Base-by-base conservation (phyloP, 1,284 basidiomycete genomes). In the Moesziomyces antarcticus region DNA sequence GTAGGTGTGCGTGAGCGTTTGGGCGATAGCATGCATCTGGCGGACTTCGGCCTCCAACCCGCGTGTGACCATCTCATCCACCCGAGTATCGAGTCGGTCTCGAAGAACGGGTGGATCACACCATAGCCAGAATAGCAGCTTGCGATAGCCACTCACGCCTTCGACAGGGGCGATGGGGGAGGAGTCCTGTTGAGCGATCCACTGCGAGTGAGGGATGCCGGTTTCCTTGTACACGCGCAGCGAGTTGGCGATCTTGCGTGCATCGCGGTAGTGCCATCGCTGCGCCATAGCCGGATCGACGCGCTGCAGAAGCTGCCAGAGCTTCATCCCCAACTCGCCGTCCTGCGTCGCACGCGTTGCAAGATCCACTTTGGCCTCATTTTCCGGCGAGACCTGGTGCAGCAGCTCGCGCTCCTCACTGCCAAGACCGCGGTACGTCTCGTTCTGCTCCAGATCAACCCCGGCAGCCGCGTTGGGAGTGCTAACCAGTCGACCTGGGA, bases 261-360 rank as follows among this genome's bases (percentile, higher is more conserved):
- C 90, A 79, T 99, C 97, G 66, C 88, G 89, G 93, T 94, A 97
- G 84, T 99, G 97, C 96, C 97, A 99, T 67, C 94, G 87, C 16
- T 86, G 86, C 0, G 93, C 93, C 61, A 94, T 90, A 0, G 83
- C 79, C 0, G 90, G 90, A 80, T 99, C 97, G 7, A 99, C 86
- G 0, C 86, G 84, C 3, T 87, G 83, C 3, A 99, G 85, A 3
- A 97, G 86, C 9, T 85, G 85, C 85, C 95, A 89, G 7, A 97
- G 84, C 24, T 85, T 82, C 55, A 89, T 48, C 13, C 52, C 53
- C n/a, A 60, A 20, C 20, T 10, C 41, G 4, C 42, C 22, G 13
- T 71, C 68, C 0, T 21, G 37, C 6, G 47, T 33, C 1, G 59
- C 54, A 13, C 13, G 24, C 1, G 48, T 10, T 0, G 68, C 41